Base-by-base conservation (phyloP, 495 filamentous ascomycete genomes). In the Penicillium macrosclerotiorum region DNA sequence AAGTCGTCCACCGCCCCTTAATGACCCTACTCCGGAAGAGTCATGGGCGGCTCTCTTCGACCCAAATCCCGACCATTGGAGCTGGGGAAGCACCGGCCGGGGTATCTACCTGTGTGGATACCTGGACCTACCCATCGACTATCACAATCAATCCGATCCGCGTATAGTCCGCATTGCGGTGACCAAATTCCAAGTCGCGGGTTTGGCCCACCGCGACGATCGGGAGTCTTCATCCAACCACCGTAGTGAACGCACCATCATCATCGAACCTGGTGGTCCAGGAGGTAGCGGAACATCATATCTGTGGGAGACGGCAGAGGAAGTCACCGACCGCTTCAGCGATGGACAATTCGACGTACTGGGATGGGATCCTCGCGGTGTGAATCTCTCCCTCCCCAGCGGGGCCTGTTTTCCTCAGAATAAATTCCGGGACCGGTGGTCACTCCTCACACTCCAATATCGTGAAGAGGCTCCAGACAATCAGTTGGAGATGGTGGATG, bases 21-120 rank as follows among this genome's bases (percentile, higher is more conserved):
- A 51, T 3, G 52, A 55, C 5, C 27, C 42, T 16, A 24, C 32
- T 20, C 47, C 52, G 3, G 32, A 34, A 16, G 33, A 52, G 29
- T 45, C 47, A 34, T 56, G 48, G 53, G 53, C 48, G 5, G 43
- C 53, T 5, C 34, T 56, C 0, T 56, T 52, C 35, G 35, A 56
- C 13, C 35, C 43, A 0, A 42, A 41, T 19, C 48, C 48, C 27
- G 34, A 34, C 18, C 48, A 52, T 29, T 52, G 48, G 53, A 41
- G 44, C 30, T 47, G 47, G 52, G 48, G 53, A 9, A 40, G 23
- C 23, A 27, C 38, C 12, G 35, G 36, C 19, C 41, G 22, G 9
- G 48, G 53, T 5, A 56, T 52, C 11, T 52, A 52, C 40, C 30
- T 52, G n/a, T 52, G 53, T 37, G 48, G 53, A 33, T 56, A 48